Evolutionary conservation across 2,329 filamentous ascomycete genomes (phyloP).

Genomic region (Penicillium sp.): DNA sequence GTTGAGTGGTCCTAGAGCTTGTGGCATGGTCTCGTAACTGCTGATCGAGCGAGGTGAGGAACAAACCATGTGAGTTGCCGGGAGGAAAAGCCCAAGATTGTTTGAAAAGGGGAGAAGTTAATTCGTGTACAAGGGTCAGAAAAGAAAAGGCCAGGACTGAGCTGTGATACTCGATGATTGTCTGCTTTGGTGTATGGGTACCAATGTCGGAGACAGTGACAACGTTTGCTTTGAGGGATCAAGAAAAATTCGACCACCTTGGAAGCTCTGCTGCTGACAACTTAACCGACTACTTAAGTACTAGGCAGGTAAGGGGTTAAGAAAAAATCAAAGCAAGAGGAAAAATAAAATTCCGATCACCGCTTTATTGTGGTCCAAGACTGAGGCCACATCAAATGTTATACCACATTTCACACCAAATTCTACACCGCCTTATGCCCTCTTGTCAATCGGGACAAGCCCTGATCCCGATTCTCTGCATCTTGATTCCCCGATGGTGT

Average conservation of each 20-base stretch:
- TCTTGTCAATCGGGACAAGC: background rate
- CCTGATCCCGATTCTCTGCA: background rate
- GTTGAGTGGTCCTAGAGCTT: constrained; percentile 12
- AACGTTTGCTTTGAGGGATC: constrained; percentile 3
- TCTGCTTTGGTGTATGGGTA: constrained; percentile 6
- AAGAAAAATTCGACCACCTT: constrained; percentile 5
- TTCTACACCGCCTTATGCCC: background rate
- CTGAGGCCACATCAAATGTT: no score
- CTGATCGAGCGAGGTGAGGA: constrained; percentile 8
- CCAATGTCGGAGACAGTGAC: constrained; percentile 7
- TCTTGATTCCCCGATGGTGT: no score
- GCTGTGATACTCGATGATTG: constrained; percentile 8
- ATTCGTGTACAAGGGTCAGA: constrained; percentile 8
- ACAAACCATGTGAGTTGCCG: constrained; percentile 6
- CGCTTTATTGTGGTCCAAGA: no score
- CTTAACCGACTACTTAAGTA: background rate
- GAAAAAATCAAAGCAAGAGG: no score
- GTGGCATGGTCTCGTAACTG: constrained; percentile 14
- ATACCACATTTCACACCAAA: no score
- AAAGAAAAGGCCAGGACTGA: constrained; percentile 10
- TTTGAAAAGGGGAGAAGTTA: constrained; percentile 5
- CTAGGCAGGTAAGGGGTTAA: background rate
- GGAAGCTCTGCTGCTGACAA: constrained; percentile 1
- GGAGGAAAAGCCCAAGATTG: constrained; percentile 7
- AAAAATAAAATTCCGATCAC: no score